Conservation (phyloP, 177 flowering plant species). For the Telopea speciosissima region DNA sequence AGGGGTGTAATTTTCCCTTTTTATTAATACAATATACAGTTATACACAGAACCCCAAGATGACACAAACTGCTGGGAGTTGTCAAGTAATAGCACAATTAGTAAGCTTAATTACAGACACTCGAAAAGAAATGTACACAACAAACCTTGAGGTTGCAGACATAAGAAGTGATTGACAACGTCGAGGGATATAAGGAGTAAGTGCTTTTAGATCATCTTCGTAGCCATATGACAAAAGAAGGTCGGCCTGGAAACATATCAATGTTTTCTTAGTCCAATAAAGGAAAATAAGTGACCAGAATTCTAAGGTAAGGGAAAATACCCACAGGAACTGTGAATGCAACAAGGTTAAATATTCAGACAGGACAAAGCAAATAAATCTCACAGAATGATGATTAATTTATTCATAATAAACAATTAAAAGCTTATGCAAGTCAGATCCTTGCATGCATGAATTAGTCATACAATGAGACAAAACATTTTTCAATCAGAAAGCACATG, state of each 20-base stretch:
- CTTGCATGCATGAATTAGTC: too few relatives aligned
- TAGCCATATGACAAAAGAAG: slow-evolving; percentile 87
- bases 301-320: too few relatives aligned
- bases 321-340: not conserved
- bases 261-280: not conserved
- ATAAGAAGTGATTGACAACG: slow-evolving; percentile 94
- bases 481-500: too few relatives aligned
- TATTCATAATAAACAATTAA: too few relatives aligned
- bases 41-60: not conserved
- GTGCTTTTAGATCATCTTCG: slow-evolving; percentile 77
- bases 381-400: too few relatives aligned
- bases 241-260: slow-evolving; percentile 68
- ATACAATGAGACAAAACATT: too few relatives aligned
- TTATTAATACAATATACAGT: too few relatives aligned
- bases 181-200: slow-evolving; percentile 66
- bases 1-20: too few relatives aligned
- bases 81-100: not conserved
- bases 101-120: not conserved
- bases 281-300: not conserved
- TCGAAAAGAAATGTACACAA: slow-evolving; percentile 7
- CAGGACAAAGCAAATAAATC: too few relatives aligned
- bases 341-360: not conserved
- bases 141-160: slow-evolving; percentile 95
- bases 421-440: too few relatives aligned
- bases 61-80: not conserved